phyloP scores from a whole-genome alignment of 2,329 filamentous ascomycete species.

The Curvularia hawaiiensis region DNA sequence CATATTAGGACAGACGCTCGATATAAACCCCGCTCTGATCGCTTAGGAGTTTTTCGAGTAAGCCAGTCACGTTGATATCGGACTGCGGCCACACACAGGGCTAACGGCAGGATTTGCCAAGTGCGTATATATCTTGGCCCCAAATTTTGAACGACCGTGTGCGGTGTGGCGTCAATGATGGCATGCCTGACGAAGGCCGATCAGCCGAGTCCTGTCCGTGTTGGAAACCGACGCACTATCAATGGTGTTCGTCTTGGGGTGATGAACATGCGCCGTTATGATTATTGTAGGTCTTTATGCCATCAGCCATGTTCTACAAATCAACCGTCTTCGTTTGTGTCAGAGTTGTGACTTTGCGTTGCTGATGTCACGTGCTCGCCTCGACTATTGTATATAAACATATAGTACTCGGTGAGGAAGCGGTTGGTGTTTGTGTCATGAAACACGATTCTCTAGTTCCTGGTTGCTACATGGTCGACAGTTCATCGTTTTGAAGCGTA shows the following conservation, averaged over 20 bases:
- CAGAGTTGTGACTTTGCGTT: neutral
- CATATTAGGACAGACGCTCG: neutral
- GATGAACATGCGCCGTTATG: neutral
- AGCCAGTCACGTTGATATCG: neutral
- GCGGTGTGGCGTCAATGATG: neutral
- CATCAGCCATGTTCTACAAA: neutral
- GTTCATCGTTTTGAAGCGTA: neutral
- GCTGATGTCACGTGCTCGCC: neutral
- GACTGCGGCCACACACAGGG: neutral
- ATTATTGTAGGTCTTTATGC: neutral
- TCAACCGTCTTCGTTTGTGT: neutral
- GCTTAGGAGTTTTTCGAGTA: neutral
- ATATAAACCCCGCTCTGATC: neutral
- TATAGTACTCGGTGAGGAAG: neutral
- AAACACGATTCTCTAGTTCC: neutral
- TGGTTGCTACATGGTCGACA: neutral
- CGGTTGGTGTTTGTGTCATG: neutral
- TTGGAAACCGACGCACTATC: neutral
- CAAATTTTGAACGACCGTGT: neutral
- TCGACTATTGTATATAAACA: neutral
- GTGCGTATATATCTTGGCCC: neutral
- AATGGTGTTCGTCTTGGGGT: neutral
- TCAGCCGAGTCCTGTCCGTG: neutral
- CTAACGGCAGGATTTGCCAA: neutral
- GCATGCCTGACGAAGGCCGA: neutral